Evolutionary conservation across 352 stramenopile genomes (phyloP).

Genomic region (Pythium sp.): DNA sequence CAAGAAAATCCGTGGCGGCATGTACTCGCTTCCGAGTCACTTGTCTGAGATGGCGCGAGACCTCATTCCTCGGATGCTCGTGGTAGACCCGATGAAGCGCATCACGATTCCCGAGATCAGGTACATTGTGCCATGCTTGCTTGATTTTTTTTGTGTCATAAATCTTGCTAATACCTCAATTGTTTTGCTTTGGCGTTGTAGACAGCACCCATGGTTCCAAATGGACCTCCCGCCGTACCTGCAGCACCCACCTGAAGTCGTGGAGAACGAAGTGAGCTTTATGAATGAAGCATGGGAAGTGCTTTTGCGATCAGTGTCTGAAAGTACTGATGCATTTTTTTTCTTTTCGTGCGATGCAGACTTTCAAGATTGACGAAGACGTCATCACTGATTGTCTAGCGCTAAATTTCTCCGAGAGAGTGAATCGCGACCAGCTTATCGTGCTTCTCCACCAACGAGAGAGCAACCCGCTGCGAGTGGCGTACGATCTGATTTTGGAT

Average conservation of each 20-base stretch:
- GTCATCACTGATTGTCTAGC: constrained; percentile 58
- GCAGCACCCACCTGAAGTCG: constrained; percentile 92
- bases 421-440: constrained; percentile 61
- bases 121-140: constrained; percentile 14
- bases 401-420: constrained; percentile 41
- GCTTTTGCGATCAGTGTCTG: too few relatives aligned
- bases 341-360: constrained; percentile 27
- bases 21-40: constrained; percentile 98
- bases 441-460: constrained; percentile 54
- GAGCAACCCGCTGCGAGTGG: constrained; percentile 86
- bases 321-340: not conserved
- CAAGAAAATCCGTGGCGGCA: constrained; percentile 98
- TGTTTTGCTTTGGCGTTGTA: constrained; percentile 8
- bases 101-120: constrained; percentile 99
- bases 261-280: constrained; percentile 91
- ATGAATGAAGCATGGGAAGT: not conserved
- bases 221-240: constrained; percentile 98
- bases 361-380: constrained; percentile 80
- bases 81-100: constrained; percentile 99
- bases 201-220: constrained; percentile 97
- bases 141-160: not conserved
- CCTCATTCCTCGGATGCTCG: constrained; percentile 98
- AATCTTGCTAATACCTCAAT: not conserved
- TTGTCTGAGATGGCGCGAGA: constrained; percentile 94
- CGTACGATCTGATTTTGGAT: constrained; percentile 97